Evolutionary conservation across 2,329 filamentous ascomycete genomes (phyloP).

Genomic region (Penicillium hordei): DNA sequence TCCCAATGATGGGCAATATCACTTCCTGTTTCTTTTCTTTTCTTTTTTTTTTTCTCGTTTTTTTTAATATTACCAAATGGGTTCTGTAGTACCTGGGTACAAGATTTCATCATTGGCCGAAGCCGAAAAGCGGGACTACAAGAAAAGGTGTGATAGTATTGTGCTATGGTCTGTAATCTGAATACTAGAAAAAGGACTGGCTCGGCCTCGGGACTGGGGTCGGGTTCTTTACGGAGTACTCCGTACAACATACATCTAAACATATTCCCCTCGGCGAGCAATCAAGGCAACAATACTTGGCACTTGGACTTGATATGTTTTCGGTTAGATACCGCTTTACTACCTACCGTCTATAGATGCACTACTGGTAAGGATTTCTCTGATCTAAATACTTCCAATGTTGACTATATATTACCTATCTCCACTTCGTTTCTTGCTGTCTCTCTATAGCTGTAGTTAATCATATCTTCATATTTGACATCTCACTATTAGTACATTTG

Average conservation of each 20-base stretch:
- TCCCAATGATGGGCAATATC: background rate
- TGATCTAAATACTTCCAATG: too few relatives aligned
- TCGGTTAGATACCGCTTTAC: too few relatives aligned
- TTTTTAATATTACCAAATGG: conserved; percentile 3
- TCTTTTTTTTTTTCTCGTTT: background rate
- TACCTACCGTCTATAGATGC: background rate
- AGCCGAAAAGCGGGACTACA: background rate
- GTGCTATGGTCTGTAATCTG: background rate
- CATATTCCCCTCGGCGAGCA: background rate
- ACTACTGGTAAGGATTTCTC: background rate
- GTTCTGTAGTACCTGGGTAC: background rate
- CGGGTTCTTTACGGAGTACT: too few relatives aligned
- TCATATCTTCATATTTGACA: background rate
- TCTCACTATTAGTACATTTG: background rate
- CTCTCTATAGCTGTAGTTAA: background rate
- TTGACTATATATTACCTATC: background rate
- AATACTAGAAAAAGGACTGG: background rate
- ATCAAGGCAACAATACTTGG: background rate
- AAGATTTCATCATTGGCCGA: background rate
- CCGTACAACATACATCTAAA: background rate
- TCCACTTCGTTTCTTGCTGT: background rate
- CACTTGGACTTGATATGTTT: background rate
- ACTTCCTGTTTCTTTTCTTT: conserved; percentile 4
- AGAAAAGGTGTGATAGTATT: background rate
- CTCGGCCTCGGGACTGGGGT: background rate